A percentile compares a stretch with the other conserved stretches of the same genome.
phyloP scores from a whole-genome alignment of 495 filamentous ascomycete species.

The Melanomma pulvis-pyrius region DNA sequence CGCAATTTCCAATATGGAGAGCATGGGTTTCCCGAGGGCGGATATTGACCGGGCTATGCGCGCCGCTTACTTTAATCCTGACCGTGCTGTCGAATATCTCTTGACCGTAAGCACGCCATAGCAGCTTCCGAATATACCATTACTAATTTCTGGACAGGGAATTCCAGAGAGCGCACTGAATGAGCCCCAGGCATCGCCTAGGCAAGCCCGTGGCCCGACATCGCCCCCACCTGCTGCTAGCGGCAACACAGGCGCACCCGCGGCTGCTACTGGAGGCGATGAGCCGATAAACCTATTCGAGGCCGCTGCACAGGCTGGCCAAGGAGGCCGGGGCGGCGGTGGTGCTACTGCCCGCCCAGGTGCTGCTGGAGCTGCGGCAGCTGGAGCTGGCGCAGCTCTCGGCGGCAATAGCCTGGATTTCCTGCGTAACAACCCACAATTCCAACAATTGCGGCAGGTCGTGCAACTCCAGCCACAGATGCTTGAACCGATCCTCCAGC shows the following conservation, averaged over 20 bases:
- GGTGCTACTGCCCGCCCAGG: conserved; percentile 35
- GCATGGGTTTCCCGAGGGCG: conserved; percentile 86
- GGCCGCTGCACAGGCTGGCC: conserved; percentile 77
- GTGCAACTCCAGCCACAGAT: conserved; percentile 97
- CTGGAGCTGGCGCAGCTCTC: conserved; percentile 58
- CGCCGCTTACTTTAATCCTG: conserved; percentile 93
- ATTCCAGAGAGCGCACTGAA: conserved; percentile 83
- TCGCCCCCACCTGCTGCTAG: conserved; percentile 38
- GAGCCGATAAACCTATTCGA: conserved; percentile 92
- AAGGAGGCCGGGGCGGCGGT: conserved; percentile 57
- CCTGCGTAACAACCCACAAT: conserved; percentile 93
- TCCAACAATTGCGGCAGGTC: conserved; percentile 94
- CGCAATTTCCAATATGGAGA: conserved; percentile 94
- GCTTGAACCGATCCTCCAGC: conserved; percentile 96
- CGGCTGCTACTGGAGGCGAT: conserved; percentile 56
- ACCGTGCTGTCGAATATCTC: conserved; percentile 95
- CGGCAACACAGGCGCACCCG: conserved; percentile 35
- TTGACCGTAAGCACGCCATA: conserved; percentile 68
- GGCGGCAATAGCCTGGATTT: conserved; percentile 83
- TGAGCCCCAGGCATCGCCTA: conserved; percentile 53
- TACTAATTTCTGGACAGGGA: conserved; percentile 58
- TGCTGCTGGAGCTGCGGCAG: conserved; percentile 47
- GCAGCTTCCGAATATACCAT: conserved; percentile 23
- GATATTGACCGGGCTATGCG: conserved; percentile 93
- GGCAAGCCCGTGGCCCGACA: conserved; percentile 43